Conservation (phyloP, 1,284 basidiomycete genomes). For the Trametes hirsuta region DNA sequence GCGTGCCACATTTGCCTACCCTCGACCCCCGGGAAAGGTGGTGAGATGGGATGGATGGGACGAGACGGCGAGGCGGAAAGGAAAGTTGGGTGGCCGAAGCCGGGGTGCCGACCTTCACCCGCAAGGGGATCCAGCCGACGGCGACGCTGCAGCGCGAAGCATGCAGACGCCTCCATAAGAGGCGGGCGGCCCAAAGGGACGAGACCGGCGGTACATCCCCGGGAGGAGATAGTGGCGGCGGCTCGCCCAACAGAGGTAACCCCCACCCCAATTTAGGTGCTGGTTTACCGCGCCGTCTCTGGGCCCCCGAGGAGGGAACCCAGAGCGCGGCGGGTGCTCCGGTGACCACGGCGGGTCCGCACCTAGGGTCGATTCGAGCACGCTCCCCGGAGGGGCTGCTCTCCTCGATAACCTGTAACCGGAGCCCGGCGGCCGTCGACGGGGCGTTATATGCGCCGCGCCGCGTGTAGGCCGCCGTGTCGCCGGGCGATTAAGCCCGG, state of each 20-base stretch:
- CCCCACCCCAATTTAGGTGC: constrained; percentile 3
- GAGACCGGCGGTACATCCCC: no score
- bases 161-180: not conserved
- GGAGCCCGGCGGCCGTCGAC: not conserved
- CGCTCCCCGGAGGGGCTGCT: not conserved
- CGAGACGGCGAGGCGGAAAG: not conserved
- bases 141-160: not conserved
- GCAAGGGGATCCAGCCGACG: not conserved
- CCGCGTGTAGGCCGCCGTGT: no score
- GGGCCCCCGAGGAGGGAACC: not conserved
- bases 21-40: not conserved
- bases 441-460: no score
- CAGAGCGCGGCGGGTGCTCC: not conserved
- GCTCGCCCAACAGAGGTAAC: not conserved
- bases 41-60: no score
- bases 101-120: not conserved
- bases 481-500: no score
- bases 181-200: not conserved
- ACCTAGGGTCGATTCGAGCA: constrained; percentile 4
- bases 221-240: not conserved
- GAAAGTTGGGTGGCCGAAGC: constrained; percentile 1
- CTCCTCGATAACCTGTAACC: not conserved
- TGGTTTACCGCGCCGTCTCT: not conserved
- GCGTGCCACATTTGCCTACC: not conserved
- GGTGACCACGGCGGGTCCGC: constrained; percentile 1